These are phyloP conservation scores for Diophrys sp. DNA, from an alignment of 73 alveolate genomes.

Conservation along the genomic window DNA sequence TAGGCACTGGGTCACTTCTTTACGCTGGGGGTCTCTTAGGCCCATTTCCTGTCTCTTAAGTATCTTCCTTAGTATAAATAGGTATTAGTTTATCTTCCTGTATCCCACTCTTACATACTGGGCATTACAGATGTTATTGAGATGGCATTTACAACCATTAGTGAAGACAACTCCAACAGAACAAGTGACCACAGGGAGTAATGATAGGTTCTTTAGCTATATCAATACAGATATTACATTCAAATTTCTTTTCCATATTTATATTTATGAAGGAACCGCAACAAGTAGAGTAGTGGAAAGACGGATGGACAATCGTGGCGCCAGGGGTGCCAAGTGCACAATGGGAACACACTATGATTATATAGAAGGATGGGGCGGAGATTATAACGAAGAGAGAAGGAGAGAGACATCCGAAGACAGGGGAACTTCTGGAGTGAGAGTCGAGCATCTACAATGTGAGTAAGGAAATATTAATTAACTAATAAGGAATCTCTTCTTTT, in stretches of 20 bases:
- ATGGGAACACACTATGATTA: conserved; percentile 94
- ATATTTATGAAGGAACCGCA: conserved; percentile 67
- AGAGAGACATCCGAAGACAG: conserved; percentile 34
- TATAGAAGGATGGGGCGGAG: conserved; percentile 93
- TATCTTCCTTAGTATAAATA: conserved; percentile 52
- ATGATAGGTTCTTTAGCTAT: neutral
- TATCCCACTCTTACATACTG: conserved; percentile 66
- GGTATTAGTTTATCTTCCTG: conserved; percentile 59
- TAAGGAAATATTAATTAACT: neutral
- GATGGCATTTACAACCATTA: neutral
- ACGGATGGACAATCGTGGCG: conserved; percentile 84
- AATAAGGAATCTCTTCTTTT: neutral
- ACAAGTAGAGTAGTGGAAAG: conserved; percentile 74
- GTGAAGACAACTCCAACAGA: neutral
- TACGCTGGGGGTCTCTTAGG: too few relatives aligned
- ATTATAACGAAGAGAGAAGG: conserved; percentile 90
- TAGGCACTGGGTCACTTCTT: too few relatives aligned
- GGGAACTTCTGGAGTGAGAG: neutral
- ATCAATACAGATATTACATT: neutral
- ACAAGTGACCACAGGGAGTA: neutral
- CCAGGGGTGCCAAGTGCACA: conserved; percentile 87
- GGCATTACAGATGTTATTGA: conserved; percentile 25
- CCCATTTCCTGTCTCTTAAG: conserved; percentile 46
- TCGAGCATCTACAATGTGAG: neutral
- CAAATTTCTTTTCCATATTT: conserved; percentile 26